Conservation (phyloP, 2,329 filamentous ascomycete species). For the Stagonosporopsis vannaccii region DNA sequence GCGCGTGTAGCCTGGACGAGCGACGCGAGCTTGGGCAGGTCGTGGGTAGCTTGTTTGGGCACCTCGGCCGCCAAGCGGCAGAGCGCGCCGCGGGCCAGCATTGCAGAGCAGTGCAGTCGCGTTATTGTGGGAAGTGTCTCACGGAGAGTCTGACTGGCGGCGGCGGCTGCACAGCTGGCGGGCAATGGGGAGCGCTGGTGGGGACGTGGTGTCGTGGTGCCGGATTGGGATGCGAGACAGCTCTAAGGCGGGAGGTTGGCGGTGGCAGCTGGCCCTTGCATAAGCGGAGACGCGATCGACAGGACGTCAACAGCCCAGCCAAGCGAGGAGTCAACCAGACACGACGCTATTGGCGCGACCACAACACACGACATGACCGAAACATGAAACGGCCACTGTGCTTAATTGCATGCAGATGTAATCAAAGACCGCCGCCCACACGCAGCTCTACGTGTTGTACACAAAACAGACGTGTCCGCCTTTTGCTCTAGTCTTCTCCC, state of each 20-base stretch:
- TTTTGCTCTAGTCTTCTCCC: constrained; percentile 1
- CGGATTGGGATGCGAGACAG: constrained; percentile 21
- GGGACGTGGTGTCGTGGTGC: constrained; percentile 19
- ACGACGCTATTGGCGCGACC: neutral
- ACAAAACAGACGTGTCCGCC: constrained; percentile 5
- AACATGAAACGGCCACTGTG: neutral
- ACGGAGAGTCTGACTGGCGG: constrained; percentile 17
- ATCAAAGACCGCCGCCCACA: constrained; percentile 10
- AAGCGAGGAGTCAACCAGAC: neutral
- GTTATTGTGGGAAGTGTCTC: constrained; percentile 9
- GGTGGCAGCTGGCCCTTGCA: constrained; percentile 17
- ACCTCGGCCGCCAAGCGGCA: constrained; percentile 45
- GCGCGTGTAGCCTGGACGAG: constrained; percentile 32
- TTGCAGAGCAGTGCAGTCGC: constrained; percentile 24
- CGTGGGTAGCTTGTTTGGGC: constrained; percentile 45
- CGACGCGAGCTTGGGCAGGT: constrained; percentile 45
- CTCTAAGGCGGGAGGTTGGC: constrained; percentile 17
- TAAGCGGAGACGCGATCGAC: constrained; percentile 16
- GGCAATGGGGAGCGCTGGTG: constrained; percentile 25
- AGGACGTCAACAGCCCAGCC: constrained; percentile 12
- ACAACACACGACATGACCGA: neutral
- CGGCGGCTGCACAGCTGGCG: constrained; percentile 26
- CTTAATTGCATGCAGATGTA: constrained; percentile 6
- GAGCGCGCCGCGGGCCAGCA: constrained; percentile 48
- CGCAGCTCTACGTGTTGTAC: constrained; percentile 18